Conservation (phyloP, 768 basidiomycete genomes). For the Chalciporus chontae region DNA sequence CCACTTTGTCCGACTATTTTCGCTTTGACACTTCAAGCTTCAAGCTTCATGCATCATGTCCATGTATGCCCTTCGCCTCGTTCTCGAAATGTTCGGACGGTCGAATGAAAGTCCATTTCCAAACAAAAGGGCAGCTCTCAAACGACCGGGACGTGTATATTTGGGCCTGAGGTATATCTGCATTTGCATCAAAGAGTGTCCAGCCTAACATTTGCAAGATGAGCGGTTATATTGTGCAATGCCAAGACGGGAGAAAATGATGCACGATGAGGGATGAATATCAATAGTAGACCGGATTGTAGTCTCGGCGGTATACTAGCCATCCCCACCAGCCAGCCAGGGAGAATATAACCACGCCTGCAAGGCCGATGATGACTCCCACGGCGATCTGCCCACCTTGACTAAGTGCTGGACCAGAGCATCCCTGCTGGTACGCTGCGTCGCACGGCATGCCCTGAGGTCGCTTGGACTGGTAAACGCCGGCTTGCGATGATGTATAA, state of each 20-base stretch:
- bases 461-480: constrained; percentile 56
- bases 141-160: neutral
- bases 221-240: neutral
- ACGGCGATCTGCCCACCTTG: constrained; percentile 65
- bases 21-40: no score
- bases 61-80: no score
- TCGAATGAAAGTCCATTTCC: no score
- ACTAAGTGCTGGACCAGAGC: constrained; percentile 50
- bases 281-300: constrained; percentile 21
- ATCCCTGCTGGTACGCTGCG: constrained; percentile 55
- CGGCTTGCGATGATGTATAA: constrained; percentile 68
- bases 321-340: constrained; percentile 36
- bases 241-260: neutral
- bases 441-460: constrained; percentile 80
- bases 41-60: no score
- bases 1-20: no score
- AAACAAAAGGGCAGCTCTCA: neutral
- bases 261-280: neutral
- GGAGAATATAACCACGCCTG: constrained; percentile 55
- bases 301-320: constrained; percentile 25
- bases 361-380: constrained; percentile 59
- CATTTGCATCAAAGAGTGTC: neutral
- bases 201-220: neutral
- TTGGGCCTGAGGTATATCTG: neutral
- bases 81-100: no score